Percentiles rank a stretch among this genome's conserved stretches.
These are phyloP conservation scores for Suillus subluteus DNA, from an alignment of 768 basidiomycete genomes.

Conservation along the genomic window DNA sequence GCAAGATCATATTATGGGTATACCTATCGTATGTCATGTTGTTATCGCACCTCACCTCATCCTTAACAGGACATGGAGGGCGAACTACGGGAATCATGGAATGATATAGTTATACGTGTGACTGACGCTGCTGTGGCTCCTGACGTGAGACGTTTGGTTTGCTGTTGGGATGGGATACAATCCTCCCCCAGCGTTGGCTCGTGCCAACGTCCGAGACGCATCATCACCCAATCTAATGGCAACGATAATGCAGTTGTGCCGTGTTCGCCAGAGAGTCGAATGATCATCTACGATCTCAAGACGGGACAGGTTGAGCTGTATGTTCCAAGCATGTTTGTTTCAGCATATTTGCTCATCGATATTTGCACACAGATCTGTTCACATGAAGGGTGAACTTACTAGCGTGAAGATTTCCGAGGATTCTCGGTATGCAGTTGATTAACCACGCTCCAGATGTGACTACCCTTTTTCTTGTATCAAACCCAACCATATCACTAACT, in stretches of 20 bases:
- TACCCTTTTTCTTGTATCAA: slow-evolving; percentile 14
- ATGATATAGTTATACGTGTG: slow-evolving; percentile 73
- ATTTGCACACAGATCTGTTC: slow-evolving; percentile 53
- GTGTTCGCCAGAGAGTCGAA: slow-evolving; percentile 53
- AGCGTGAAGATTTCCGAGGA: slow-evolving; percentile 87
- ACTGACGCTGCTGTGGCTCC: slow-evolving; percentile 88
- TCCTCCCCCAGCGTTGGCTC: slow-evolving; percentile 26
- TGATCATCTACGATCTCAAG: slow-evolving; percentile 77
- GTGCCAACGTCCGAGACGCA: slow-evolving; percentile 40
- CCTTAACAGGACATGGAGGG: slow-evolving; percentile 71
- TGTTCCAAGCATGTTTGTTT: slow-evolving; percentile 34
- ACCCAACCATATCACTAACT: slow-evolving; percentile 13
- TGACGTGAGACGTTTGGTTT: slow-evolving; percentile 79
- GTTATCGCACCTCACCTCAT: slow-evolving; percentile 19
- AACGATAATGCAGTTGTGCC: slow-evolving; percentile 35
- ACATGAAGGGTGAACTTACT: slow-evolving; percentile 79
- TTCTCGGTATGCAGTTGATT: slow-evolving; percentile 83
- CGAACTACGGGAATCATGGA: slow-evolving; percentile 71
- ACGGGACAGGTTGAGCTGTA: slow-evolving; percentile 72
- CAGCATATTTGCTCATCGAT: slow-evolving; percentile 16
- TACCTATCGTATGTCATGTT: slow-evolving; percentile 24
- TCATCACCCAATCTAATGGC: slow-evolving; percentile 35
- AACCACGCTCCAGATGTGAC: slow-evolving; percentile 87
- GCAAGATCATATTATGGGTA: slow-evolving; percentile 85
- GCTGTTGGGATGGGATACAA: slow-evolving; percentile 74